Evolutionary conservation across 208 protist genomes (phyloP), one percentile per base, ranked within the genome.

Genomic region (Herpetomonas tarakana): DNA sequence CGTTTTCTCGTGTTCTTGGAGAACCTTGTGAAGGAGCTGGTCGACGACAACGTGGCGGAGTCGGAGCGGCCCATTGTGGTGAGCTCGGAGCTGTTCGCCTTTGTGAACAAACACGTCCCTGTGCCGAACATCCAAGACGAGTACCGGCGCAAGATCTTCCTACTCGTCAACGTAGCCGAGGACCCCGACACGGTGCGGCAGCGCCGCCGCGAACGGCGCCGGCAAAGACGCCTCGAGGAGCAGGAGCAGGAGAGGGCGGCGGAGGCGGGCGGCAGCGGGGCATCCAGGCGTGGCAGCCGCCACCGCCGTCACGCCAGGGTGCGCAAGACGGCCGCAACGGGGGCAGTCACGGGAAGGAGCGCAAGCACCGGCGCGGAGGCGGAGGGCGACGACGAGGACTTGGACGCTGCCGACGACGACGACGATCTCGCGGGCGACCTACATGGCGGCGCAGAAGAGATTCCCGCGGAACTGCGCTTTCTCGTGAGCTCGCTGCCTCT

Each of bases 91-190:
- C 76, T 94, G 21, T 87, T 86, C 60, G 62, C 65, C 44, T 95
- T 92, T 59, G 76, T 95, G 58, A 83, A 78, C 30, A 54, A 76
- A 30, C 76, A 91, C 60, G 79, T 96, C 9, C 80, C 78, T 12
- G 68, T 96, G 21, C 86, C 89, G 11, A 96, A 93, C 65, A 92
- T 96, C 52, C 89, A 96, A 50, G 89, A 96, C 65, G 86, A 91
- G 60, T 96, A 96, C 71, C 81, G 89, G 2, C 81, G 89, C 28
- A 96, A 96, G 71, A 78, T 96, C 22, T 96, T 89, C 72, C 71
- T 96, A 41, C 71, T 96, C 35, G 86, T 96, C 38, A 96, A 96
- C 54, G 84, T 96, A 21, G 72, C 83, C 11, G 81, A 88, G 50
- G 65, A 81, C 56, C 68, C 69, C 9, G 74, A 74, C 46, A 83